Evolutionary conservation across 129 eudicot genomes (phyloP), one percentile per base, ranked within the genome.

Genomic region (Dittrichia graveolens): DNA sequence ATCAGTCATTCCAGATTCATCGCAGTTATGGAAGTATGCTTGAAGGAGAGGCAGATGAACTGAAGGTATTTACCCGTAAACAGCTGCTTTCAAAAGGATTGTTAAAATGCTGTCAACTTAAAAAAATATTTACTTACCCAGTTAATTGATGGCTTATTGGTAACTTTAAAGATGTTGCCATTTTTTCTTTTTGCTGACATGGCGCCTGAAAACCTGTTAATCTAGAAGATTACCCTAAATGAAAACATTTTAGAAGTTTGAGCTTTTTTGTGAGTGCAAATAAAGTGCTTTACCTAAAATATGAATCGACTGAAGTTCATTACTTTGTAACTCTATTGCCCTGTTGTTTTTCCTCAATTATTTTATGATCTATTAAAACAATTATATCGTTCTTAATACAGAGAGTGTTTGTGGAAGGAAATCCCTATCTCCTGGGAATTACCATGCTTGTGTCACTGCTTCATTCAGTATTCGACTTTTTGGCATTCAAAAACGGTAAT

Each of bases 361-460:
- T 61, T 44, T 61, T 6, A 6, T 45, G 45, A 38, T 52, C 3
- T 37, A 34, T 77, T 3, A 14, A 58, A 47, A 54, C 59, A 54
- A 60, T 50, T 42, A 49, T 39, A 14, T 56, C 47, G 47, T 83
- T 58, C 11, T 47, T 58, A 59, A 60, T 75, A 44, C 96, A 93
- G 98, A 93, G 96, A 58, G 98, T 93, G 47, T 93, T 93, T 73
- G 81, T 93, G 87, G 98, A 93, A 81, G 98, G 98, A 62, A 93
- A 93, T 84, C 98, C 98, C 12, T 81, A 81, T 83, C 95, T 93
- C 54, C 75, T 93, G 75, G 95, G 79, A 69, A 78, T 93, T 59
- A 93, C 98, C 54, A 93, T 93, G 98, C 74, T 81, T 79, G 98
- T 93, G 63, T 93, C 98, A 38, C 59, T 90, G 63, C 85, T 93